Percentiles rank a stretch among this genome's conserved stretches.
phyloP scores from a whole-genome alignment of 2,329 filamentous ascomycete species.

The Coniella lustricola region DNA sequence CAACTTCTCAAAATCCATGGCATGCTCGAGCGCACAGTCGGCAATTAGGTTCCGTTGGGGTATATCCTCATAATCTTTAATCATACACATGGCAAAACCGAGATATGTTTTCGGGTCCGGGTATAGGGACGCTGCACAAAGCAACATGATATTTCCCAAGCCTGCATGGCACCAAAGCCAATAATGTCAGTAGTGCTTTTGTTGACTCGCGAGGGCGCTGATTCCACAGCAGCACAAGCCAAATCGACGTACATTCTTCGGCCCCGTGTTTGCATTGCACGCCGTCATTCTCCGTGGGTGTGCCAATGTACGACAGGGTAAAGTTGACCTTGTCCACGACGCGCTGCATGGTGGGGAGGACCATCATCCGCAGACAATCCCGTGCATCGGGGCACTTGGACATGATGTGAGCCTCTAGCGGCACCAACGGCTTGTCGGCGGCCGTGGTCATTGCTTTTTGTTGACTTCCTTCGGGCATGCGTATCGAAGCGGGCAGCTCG shows the following conservation, averaged over 20 bases:
- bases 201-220: background rate
- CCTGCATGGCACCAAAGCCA: constrained; percentile 27
- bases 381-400: constrained; percentile 90
- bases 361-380: constrained; percentile 72
- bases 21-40: constrained; percentile 85
- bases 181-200: background rate
- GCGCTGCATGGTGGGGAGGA: constrained; percentile 81
- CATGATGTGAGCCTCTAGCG: constrained; percentile 93
- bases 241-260: constrained; percentile 54
- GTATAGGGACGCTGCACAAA: constrained; percentile 79
- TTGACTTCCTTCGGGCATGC: background rate
- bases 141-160: constrained; percentile 88
- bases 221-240: background rate
- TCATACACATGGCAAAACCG: constrained; percentile 89
- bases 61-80: constrained; percentile 67
- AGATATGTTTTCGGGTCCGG: constrained; percentile 81
- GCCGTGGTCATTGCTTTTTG: background rate
- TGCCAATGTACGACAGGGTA: constrained; percentile 81
- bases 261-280: constrained; percentile 86
- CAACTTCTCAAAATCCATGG: constrained; percentile 71
- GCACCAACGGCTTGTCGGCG: constrained; percentile 46
- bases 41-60: constrained; percentile 72
- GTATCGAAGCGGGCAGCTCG: constrained; percentile 5
- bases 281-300: constrained; percentile 69
- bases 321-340: constrained; percentile 84